Evolutionary conservation across 2,329 filamentous ascomycete species (phyloP).

Genomic region (Tolypocladium ovalisporum): DNA sequence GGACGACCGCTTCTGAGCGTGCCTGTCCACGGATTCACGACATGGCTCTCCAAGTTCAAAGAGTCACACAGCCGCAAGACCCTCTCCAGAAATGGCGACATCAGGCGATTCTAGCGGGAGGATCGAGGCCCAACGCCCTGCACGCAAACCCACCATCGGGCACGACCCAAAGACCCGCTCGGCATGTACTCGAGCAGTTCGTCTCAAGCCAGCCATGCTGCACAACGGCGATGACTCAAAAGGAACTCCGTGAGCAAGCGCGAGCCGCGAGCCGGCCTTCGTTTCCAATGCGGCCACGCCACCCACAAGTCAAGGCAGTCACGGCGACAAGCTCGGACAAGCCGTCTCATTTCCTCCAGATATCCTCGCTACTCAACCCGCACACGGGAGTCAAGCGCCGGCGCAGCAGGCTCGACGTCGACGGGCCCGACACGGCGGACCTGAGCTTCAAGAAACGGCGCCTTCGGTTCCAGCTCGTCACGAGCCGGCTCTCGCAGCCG

Average conservation of each 20-base stretch:
- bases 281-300: background rate
- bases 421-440: constrained; percentile 40
- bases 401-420: constrained; percentile 45
- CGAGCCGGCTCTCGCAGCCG: constrained; percentile 57
- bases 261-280: background rate
- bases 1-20: background rate
- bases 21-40: background rate
- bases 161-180: background rate
- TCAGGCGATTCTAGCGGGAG: background rate
- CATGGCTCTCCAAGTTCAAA: constrained; percentile 2
- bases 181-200: background rate
- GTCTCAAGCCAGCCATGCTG: background rate
- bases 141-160: background rate
- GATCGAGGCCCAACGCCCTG: background rate
- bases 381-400: constrained; percentile 32
- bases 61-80: background rate
- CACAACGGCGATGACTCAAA: background rate
- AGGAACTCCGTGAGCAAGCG: background rate
- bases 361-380: constrained; percentile 4
- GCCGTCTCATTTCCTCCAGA: constrained; percentile 3
- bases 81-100: background rate
- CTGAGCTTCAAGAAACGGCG: constrained; percentile 56
- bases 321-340: background rate
- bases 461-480: constrained; percentile 51
- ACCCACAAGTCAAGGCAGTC: background rate